Evolutionary conservation across 345 rosid species (phyloP), one percentile per base, ranked within the genome.

Genomic region (Hypericum perforatum): DNA sequence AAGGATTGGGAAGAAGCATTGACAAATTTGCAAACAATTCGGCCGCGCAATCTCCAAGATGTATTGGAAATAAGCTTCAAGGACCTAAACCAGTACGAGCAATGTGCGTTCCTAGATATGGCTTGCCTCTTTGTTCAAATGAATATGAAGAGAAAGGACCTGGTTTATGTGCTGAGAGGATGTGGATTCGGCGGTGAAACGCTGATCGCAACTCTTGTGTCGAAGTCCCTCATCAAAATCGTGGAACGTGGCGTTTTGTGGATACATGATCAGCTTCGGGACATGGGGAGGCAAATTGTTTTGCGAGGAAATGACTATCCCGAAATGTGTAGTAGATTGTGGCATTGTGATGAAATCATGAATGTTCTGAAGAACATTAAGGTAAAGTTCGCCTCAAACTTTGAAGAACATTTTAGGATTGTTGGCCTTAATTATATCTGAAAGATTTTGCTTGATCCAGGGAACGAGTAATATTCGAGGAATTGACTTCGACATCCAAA

Each of bases 211-310:
- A 75, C 50, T 14, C 89, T 85, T 5, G 43, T 42, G 9, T 69
- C 55, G 43, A 89, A 70, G 72, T 81, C 82, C 54, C 84, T 89
- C 13, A 7, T 89, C 15, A 85, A 74, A 64, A 54, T 80, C 13
- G 2, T 39, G 5, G 52, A 39, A 39, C 57, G 62, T 8, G 5
- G 49, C 38, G 50, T 50, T 37, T 52, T 89, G 22, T 74, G 85
- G 86, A 78, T 81, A 83, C 97, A 89, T 60, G 95, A 89, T 70
- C 89, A 74, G 53, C 65, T 89, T 29, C 70, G 70, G 43, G 91
- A 89, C 57, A 89, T 89, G 97, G 97, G 82, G 55, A 74, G 79
- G 57, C 75, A 81, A 59, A 74, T 85, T 10, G 83, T 64, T 39
- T 63, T 9, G 7, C 38, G 42, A 11, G 78, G 72, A 54, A 53